Conservation (phyloP, 2,329 filamentous ascomycete species). For the Cordyceps javanica region DNA sequence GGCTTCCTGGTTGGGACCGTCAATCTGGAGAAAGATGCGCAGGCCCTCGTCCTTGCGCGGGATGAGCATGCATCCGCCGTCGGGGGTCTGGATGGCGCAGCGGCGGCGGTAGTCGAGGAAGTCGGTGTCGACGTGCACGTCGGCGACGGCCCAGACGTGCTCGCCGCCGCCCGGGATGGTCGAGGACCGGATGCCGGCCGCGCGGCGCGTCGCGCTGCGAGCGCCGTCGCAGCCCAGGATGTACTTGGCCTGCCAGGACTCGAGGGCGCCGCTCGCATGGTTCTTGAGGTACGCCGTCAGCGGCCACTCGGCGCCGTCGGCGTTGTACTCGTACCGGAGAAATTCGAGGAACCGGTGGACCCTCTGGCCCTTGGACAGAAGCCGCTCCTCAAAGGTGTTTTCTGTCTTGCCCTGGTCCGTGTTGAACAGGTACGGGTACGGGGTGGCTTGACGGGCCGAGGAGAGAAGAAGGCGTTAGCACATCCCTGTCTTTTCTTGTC, state of each 20-base stretch:
- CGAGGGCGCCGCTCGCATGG: too few species aligned
- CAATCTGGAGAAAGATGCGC: neutral
- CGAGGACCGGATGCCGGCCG: slow-evolving; percentile 25
- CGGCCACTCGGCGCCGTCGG: neutral
- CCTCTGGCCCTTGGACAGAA: too few species aligned
- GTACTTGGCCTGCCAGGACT: neutral
- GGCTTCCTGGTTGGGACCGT: too few species aligned
- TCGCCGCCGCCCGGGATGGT: slow-evolving; percentile 55
- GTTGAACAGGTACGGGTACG: too few species aligned
- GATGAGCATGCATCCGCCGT: slow-evolving; percentile 41
- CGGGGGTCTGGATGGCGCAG: slow-evolving; percentile 10
- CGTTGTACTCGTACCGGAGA: too few species aligned
- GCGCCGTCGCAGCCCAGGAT: slow-evolving; percentile 37
- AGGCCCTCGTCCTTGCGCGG: slow-evolving; percentile 40
- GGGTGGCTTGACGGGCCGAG: too few species aligned
- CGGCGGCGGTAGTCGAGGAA: slow-evolving; percentile 59
- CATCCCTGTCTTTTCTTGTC: too few species aligned
- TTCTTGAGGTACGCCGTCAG: too few species aligned
- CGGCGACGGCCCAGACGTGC: slow-evolving; percentile 53
- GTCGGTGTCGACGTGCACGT: slow-evolving; percentile 47
- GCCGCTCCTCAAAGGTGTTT: too few species aligned
- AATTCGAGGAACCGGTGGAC: too few species aligned
- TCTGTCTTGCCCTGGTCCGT: too few species aligned
- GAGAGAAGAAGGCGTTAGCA: too few species aligned
- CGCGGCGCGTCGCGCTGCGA: slow-evolving; percentile 43